Evolutionary conservation across 2,329 filamentous ascomycete genomes (phyloP).

Genomic region (Hymenoscyphus albidus): DNA sequence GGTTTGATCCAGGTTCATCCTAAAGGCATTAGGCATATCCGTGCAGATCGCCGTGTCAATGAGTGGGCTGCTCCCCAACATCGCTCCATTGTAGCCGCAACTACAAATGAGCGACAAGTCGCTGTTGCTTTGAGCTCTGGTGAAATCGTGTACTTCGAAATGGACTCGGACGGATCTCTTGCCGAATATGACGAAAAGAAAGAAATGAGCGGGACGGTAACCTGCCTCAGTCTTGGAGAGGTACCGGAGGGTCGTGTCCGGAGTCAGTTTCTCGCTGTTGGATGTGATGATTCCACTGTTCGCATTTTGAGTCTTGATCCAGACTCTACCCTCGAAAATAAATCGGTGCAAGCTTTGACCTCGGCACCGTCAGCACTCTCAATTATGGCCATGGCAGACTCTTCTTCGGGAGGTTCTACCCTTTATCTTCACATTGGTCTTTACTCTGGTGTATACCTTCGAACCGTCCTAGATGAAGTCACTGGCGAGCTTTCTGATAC

Average conservation of each 20-base stretch:
- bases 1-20: constrained; percentile 92
- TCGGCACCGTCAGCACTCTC: constrained; percentile 83
- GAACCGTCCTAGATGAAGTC: constrained; percentile 90
- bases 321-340: constrained; percentile 85
- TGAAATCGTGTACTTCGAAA: constrained; percentile 97
- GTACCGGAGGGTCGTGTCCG: constrained; percentile 86
- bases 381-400: constrained; percentile 95
- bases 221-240: constrained; percentile 86
- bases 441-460: constrained; percentile 90
- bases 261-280: constrained; percentile 91
- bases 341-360: constrained; percentile 89
- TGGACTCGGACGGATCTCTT: constrained; percentile 85
- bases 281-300: constrained; percentile 94
- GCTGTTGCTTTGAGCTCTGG: constrained; percentile 91
- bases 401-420: constrained; percentile 80
- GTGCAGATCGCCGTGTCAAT: constrained; percentile 70
- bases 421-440: constrained; percentile 95
- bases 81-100: constrained; percentile 89
- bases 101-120: constrained; percentile 90
- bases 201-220: constrained; percentile 93
- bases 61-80: constrained; percentile 94
- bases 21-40: constrained; percentile 91
- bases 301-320: constrained; percentile 87
- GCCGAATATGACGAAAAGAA: constrained; percentile 94
- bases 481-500: constrained; percentile 96